Base-by-base conservation (phyloP, 345 rosid species). In the Psidium friedrichsthalianum region DNA sequence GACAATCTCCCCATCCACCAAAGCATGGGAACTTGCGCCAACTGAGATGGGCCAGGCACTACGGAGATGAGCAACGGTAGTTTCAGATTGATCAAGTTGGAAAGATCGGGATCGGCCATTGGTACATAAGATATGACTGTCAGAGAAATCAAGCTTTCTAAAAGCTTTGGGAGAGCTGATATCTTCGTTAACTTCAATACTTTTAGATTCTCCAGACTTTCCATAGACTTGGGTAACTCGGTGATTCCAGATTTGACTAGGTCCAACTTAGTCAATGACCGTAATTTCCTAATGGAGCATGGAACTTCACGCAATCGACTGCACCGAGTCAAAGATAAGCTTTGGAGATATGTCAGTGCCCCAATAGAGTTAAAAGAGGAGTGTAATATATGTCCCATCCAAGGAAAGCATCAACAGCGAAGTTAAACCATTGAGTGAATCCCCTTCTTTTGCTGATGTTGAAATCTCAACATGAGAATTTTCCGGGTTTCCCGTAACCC, bases 191-290 rank as follows among this genome's bases (percentile, higher is more conserved):
- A 32, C 57, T 16, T 64, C 21, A 84, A 25, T 15, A 9, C 51
- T 69, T 69, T 84, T 56, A 84, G 56, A 16, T 69, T n/a, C 56
- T 69, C 54, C 51, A 52, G 3, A 57, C 1, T 84, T n/a, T 40
- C 32, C 6, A 84, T 6, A 4, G 82, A 84, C 29, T 22, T 13
- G 2, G 61, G 86, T 25, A 84, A 58, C 53, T 29, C 36, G 0
- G 6, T 84, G 16, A 22, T 0, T 14, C 0, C 0, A 4, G 24
- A 12, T 10, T 0, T 0, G 8, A 0, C 69, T 40, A 84, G n/a
- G 25, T 84, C 6, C 11, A 84, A 74, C 54, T n/a, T 58, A 21
- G 18, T 53, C 24, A 84, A 24, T 51, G 82, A 64, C 29, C 1
- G 56, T 27, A 84, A 36, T 22, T 84, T 8, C 29, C 14, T 54